Conservation (phyloP, 2,329 filamentous ascomycete species). For the Neocucurbitaria cava region DNA sequence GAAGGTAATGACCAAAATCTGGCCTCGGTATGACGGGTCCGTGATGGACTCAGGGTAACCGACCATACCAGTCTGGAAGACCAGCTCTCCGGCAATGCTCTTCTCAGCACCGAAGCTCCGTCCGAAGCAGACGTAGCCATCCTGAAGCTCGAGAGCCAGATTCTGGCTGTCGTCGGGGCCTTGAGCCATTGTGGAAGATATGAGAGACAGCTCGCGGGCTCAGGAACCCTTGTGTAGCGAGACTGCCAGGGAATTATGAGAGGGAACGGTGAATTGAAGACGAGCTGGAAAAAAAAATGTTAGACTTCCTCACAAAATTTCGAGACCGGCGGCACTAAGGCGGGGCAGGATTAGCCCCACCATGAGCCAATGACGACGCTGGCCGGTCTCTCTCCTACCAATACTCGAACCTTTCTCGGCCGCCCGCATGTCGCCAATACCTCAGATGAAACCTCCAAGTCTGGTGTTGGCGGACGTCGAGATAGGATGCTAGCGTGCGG, state of each 20-base stretch:
- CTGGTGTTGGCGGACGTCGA: no score
- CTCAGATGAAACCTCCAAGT: background rate
- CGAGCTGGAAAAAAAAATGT: conserved; percentile 22
- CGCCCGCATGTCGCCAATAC: background rate
- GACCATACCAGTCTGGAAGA: conserved; percentile 99
- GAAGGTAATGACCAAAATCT: conserved; percentile 96
- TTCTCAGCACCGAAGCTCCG: conserved; percentile 96
- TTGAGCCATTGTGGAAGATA: conserved; percentile 39
- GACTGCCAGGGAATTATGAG: conserved; percentile 41
- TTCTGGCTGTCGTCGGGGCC: conserved; percentile 58
- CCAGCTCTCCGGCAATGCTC: conserved; percentile 93
- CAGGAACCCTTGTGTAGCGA: conserved; percentile 38
- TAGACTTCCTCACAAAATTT: background rate
- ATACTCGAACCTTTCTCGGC: background rate
- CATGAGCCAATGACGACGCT: background rate
- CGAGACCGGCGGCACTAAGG: background rate
- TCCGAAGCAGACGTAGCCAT: conserved; percentile 89
- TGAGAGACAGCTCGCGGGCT: conserved; percentile 44
- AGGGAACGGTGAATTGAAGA: conserved; percentile 24
- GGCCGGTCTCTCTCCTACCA: background rate
- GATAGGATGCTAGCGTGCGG: background rate
- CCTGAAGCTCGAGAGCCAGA: conserved; percentile 89
- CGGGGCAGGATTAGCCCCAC: background rate
- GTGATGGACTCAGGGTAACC: conserved; percentile 95
- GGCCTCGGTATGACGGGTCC: conserved; percentile 85